Evolutionary conservation across 2,329 filamentous ascomycete genomes (phyloP), one percentile per base, ranked within the genome.

Genomic region (Clathrospora elynae): DNA sequence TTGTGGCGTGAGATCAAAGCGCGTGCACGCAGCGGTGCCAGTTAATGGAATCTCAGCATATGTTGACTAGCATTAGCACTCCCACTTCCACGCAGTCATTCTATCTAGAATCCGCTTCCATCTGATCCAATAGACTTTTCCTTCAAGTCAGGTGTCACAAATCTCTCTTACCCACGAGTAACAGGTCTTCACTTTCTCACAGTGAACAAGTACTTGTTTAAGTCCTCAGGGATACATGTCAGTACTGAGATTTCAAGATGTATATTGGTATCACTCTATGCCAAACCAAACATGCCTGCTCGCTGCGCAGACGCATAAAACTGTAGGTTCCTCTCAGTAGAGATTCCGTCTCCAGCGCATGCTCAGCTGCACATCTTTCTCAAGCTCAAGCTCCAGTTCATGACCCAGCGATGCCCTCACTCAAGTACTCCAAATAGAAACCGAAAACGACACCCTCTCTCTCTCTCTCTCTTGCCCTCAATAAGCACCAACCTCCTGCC

Each of bases 401-500:
- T n/a, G n/a, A n/a, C n/a, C n/a, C n/a, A n/a, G 26, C 28, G 6
- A 13, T 18, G 6, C 26, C 26, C n/a, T n/a, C n/a, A n/a, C n/a
- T n/a, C n/a, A n/a, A n/a, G n/a, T n/a, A n/a, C n/a, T n/a, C n/a
- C n/a, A n/a, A n/a, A n/a, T n/a, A n/a, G n/a, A n/a, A n/a, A n/a
- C n/a, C n/a, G n/a, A n/a, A n/a, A n/a, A n/a, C n/a, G n/a, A 12
- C 26, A 13, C 13, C n/a, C 26, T 9, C n/a, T 14, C 4, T 14
- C 12, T 14, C 26, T 26, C 24, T n/a, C 24, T 26, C 24, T 12
- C 11, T n/a, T 16, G 6, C 14, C 14, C 31, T 45, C 33, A 68
- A 49, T 61, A 64, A 33, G 58, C 64, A 18, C 64, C 65, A 19
- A 63, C 61, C 14, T 64, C 62, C 32, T 64, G 61, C 2, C 87